Evolutionary conservation across 768 basidiomycete genomes (phyloP).

Genomic region (Cubamyces lactineus): DNA sequence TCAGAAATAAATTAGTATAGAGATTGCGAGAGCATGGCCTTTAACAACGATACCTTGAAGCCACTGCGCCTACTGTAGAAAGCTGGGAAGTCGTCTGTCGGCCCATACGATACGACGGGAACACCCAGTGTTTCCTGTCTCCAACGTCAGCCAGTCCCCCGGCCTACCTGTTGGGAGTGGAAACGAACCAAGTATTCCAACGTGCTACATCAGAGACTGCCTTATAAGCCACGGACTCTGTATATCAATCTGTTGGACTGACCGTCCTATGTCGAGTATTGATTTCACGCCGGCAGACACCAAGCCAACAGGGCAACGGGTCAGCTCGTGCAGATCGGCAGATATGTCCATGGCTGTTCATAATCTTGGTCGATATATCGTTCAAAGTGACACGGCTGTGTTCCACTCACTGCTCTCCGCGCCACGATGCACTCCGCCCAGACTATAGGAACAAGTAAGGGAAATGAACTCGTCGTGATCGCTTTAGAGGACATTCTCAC

Average conservation of each 20-base stretch:
- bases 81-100: conserved; percentile 86
- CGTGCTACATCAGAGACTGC: conserved; percentile 49
- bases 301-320: conserved; percentile 87
- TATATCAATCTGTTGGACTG: conserved; percentile 13
- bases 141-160: not conserved
- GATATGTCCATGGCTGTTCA: conserved; percentile 90
- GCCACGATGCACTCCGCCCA: conserved; percentile 85
- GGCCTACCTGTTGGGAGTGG: not conserved
- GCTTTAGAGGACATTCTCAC: conserved; percentile 43
- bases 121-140: conserved; percentile 92
- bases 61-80: conserved; percentile 90
- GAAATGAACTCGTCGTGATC: not conserved
- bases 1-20: not conserved
- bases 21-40: not conserved
- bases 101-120: conserved; percentile 80
- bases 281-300: conserved; percentile 95
- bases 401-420: conserved; percentile 61
- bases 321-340: conserved; percentile 88
- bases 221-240: not conserved
- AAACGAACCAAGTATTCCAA: conserved; percentile 72
- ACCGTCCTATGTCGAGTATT: conserved; percentile 91
- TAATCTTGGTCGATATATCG: too few relatives aligned
- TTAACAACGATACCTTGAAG: conserved; percentile 53
- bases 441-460: conserved; percentile 39
- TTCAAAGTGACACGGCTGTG: not conserved